phyloP scores from a whole-genome alignment of 371 early-diverging fungal species.

The Saksenaea oblongispora region DNA sequence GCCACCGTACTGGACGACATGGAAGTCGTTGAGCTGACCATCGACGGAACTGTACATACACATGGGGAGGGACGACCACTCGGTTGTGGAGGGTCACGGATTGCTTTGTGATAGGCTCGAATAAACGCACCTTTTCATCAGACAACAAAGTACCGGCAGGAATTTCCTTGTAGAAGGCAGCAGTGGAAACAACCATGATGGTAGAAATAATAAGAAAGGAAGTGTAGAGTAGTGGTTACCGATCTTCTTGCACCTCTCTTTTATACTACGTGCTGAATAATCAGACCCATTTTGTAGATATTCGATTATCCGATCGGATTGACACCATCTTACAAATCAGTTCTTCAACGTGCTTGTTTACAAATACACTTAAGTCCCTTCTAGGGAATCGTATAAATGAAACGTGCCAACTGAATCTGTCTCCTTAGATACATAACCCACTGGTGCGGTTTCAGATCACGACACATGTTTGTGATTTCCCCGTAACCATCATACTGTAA shows the following conservation, averaged over 20 bases:
- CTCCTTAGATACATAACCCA: too few species aligned
- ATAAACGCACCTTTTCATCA: constrained; percentile 41
- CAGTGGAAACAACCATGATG: constrained; percentile 4
- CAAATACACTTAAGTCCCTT: not conserved
- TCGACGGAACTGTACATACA: constrained; percentile 47
- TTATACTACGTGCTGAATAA: not conserved
- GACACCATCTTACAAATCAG: not conserved
- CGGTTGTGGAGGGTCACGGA: constrained; percentile 70
- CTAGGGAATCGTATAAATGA: not conserved
- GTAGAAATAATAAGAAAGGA: not conserved
- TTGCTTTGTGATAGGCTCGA: constrained; percentile 66
- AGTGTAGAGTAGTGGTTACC: not conserved
- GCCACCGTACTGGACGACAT: constrained; percentile 69
- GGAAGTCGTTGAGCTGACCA: constrained; percentile 37
- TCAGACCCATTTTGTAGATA: not conserved
- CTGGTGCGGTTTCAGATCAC: too few species aligned
- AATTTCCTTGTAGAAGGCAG: constrained; percentile 5
- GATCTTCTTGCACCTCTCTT: not conserved
- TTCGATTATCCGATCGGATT: not conserved
- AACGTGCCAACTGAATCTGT: not conserved
- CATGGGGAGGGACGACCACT: constrained; percentile 83
- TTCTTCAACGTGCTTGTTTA: not conserved
- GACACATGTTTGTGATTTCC: too few species aligned
- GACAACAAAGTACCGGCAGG: constrained; percentile 22
- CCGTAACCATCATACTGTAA: too few species aligned